These are phyloP conservation scores for Colletotrichum musae DNA, from an alignment of 2,329 filamentous ascomycete genomes.

Conservation along the genomic window DNA sequence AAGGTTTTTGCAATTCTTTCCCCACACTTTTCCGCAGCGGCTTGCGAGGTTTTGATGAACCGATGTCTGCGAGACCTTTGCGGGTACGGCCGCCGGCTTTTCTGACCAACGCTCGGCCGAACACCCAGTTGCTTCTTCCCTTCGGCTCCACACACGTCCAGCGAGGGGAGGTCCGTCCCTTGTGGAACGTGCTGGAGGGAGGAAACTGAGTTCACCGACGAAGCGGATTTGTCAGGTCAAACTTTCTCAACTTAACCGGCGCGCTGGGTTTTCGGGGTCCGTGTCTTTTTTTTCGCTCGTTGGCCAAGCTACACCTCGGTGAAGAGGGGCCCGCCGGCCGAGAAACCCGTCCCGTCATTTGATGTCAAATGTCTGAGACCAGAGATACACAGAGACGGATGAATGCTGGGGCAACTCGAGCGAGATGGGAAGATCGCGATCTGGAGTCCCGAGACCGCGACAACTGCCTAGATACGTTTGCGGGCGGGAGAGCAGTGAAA, in stretches of 20 bases:
- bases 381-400: too few species aligned
- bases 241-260: neutral
- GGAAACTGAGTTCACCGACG: slow-evolving; percentile 2
- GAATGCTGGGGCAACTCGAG: too few species aligned
- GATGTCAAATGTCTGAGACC: too few species aligned
- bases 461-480: neutral
- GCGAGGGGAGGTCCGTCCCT: too few species aligned
- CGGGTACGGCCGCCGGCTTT: slow-evolving; percentile 20
- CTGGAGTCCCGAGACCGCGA: neutral
- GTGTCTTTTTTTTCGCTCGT: too few species aligned
- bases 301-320: neutral
- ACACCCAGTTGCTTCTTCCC: neutral
- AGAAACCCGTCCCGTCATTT: too few species aligned
- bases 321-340: neutral
- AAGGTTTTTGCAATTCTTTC: too few species aligned
- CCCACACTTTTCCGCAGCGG: too few species aligned
- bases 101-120: slow-evolving; percentile 5
- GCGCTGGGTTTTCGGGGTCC: neutral
- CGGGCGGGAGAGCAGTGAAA: neutral
- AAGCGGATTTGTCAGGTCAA: slow-evolving; percentile 1
- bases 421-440: too few species aligned
- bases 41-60: neutral
- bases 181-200: slow-evolving; percentile 1
- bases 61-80: too few species aligned
- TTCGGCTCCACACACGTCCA: too few species aligned